Conservation (phyloP, 257 asterid species). For the Rubia yunnanensis region DNA sequence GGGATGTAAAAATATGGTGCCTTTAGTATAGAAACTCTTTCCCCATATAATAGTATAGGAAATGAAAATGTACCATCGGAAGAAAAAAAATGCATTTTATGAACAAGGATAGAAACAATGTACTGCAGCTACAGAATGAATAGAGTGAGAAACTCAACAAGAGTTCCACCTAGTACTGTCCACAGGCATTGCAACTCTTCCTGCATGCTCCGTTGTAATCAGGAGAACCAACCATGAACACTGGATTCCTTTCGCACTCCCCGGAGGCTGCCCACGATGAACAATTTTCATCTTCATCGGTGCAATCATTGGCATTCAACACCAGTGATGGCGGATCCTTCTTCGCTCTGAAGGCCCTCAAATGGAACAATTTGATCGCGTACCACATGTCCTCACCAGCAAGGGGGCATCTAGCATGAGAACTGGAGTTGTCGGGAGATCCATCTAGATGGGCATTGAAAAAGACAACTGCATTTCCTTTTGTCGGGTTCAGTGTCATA, state of each 20-base stretch:
- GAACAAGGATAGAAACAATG: background rate
- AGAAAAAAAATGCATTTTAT: background rate
- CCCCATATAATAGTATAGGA: too few species aligned
- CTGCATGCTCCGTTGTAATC: conserved; percentile 87
- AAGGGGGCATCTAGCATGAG: conserved; percentile 65
- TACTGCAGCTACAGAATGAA: background rate
- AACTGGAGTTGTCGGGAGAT: conserved; percentile 53
- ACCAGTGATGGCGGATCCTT: conserved; percentile 7
- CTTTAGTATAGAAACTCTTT: too few species aligned
- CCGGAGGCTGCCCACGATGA: conserved; percentile 76
- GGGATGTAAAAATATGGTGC: too few species aligned
- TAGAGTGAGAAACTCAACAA: background rate
- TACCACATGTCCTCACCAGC: conserved; percentile 61
- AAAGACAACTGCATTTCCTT: conserved; percentile 69
- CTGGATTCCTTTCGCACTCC: conserved; percentile 67
- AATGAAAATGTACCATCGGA: too few species aligned
- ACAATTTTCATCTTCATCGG: conserved; percentile 79
- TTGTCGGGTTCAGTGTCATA: conserved; percentile 33
- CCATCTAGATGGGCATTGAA: conserved; percentile 61
- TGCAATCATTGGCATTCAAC: conserved; percentile 36
- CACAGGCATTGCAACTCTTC: conserved; percentile 80
- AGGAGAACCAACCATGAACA: conserved; percentile 80
- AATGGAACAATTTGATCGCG: conserved; percentile 50
- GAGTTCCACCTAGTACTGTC: background rate
- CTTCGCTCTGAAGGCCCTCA: conserved; percentile 15